Evolutionary conservation across 805 yeast genomes (phyloP), one percentile per base, ranked within the genome.

Genomic region (Lipomyces oligophaga): DNA sequence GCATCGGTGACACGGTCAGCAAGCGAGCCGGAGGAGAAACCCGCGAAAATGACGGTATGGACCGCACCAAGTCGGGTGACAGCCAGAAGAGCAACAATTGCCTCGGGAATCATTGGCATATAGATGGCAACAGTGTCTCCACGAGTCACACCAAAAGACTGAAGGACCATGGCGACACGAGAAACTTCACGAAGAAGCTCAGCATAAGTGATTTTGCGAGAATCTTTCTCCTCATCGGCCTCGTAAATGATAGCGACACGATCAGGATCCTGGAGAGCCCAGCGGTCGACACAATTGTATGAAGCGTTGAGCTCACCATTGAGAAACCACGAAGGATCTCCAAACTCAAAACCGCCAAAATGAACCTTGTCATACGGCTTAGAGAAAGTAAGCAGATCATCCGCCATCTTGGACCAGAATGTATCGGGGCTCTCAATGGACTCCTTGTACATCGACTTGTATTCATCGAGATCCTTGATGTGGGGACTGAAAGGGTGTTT

Each of bases 61-160:
- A 90, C 73, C 27, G 98, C 98, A 65, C 98, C 98, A 47, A 90
- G 71, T 72, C 98, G 81, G 28, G 81, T 85, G 63, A 88, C 81
- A 38, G 98, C 98, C 63, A 90, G 74, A 77, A 90, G 79, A n/a
- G 98, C 84, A 47, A 93, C 79, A 52, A 93, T 73, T 18, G 97
- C 96, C 71, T 89, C 96, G 40, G 97, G 95, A 52, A 89, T 89
- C 98, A 93, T 90, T 63, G 98, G 98, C 65, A 90, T 72, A 69
- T 90, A 90, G 49, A 90, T 85, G 40, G 97, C 97, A 48, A 90
- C 97, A 22, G 95, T 85, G 64, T 90, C 98, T 63, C 98, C 98
- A 68, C 86, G 85, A 59, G 75, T 72, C 58, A 90, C 90, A 47
- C 98, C 98, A 78, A 88, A 80, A 48, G 81, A 75, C 55, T 76